Evolutionary conservation across 768 basidiomycete genomes (phyloP), one percentile per base, ranked within the genome.

Genomic region (Tylopilus sp.): DNA sequence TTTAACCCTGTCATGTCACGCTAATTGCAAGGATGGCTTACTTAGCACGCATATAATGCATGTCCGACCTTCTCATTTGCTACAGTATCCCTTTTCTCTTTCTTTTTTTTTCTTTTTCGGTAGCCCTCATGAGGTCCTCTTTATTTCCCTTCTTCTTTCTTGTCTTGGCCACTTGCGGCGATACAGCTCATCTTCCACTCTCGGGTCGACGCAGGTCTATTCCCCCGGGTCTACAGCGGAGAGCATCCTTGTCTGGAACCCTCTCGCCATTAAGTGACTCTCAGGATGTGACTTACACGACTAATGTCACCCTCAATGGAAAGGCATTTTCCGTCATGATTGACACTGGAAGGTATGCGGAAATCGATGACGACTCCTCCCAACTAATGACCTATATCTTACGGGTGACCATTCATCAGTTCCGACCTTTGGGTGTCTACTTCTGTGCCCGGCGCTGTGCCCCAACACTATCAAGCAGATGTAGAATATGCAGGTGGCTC

Each of bases 351-450:
- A 79, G 77, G 78, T 76, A 52, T 29, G 67, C 21, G 10, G 25
- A 45, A 17, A 34, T 40, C 24, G 36, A n/a, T 38, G 33, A n/a
- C 25, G 1, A 21, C 3, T 13, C 6, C 21, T 22, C 4, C 16
- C 25, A 29, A 26, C 12, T 25, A 40, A 28, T 30, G 10, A 33
- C n/a, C 26, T 7, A 2, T 29, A 9, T 3, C 7, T 7, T 13
- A 4, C 17, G 12, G 40, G 19, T 28, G 14, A 10, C 24, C 68
- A 67, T 55, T 13, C 17, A 33, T 34, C 45, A 87, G 85, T 54
- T 85, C 85, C 16, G 86, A 88, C 62, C 66, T 86, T 9, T 86
- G 81, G 78, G 77, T 86, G 6, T 76, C 78, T 11, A 74, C 76
- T 28, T 53, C 53, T 47, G 76, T 84, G 8, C 67, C 70, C 12